Percentiles rank a stretch among this genome's conserved stretches.
Evolutionary conservation across 768 basidiomycete genomes (phyloP).

Genomic region (Podaxis carcinomalis): DNA sequence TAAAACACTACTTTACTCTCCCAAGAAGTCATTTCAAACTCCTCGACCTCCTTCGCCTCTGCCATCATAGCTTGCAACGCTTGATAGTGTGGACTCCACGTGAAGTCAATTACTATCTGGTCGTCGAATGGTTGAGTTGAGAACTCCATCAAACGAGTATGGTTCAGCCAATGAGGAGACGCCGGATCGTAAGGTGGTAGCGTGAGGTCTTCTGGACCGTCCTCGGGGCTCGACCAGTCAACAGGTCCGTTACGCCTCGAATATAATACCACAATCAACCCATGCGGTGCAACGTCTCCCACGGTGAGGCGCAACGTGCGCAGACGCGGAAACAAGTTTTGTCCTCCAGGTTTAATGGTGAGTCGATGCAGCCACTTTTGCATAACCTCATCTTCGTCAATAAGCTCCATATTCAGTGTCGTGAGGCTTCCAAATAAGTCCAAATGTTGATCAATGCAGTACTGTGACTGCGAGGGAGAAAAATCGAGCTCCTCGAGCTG

Average conservation of each 20-base stretch:
- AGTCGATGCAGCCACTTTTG: not conserved
- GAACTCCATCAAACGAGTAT: not conserved
- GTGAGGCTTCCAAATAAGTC: not conserved
- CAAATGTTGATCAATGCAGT: not conserved
- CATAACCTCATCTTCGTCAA: not conserved
- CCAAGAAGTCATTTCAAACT: not conserved
- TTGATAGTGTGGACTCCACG: not conserved
- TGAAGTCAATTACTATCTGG: not conserved
- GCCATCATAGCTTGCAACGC: not conserved
- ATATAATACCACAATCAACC: not conserved
- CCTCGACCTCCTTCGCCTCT: not conserved
- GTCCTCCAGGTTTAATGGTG: not conserved
- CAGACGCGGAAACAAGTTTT: not conserved
- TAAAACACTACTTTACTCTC: too few species aligned
- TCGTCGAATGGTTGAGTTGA: not conserved
- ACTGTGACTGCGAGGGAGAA: not conserved
- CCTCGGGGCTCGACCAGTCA: not conserved
- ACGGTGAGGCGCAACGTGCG: not conserved
- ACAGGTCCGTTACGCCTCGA: not conserved
- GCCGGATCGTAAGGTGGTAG: not conserved
- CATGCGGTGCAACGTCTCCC: not conserved
- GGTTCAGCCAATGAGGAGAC: not conserved
- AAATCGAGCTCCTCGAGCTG: not conserved
- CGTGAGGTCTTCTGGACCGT: not conserved
- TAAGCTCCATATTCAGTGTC: not conserved